Conservation (phyloP, 345 rosid species). For the Kandelia obovata region DNA sequence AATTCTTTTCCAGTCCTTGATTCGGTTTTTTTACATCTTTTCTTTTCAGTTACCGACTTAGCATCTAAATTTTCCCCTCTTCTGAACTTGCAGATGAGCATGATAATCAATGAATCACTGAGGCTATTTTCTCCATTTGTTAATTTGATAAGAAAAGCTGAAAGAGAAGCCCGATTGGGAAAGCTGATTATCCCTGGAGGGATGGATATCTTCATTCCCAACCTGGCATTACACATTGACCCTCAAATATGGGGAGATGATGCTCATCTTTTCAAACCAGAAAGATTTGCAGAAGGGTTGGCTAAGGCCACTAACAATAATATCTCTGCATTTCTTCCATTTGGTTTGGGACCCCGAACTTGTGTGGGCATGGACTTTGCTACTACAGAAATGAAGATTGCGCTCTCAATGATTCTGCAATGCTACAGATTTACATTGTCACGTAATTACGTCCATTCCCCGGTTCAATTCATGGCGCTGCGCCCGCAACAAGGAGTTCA, state of each 20-base stretch:
- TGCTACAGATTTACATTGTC: conserved; percentile 35
- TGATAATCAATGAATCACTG: conserved; percentile 40
- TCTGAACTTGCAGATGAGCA: conserved; percentile 20
- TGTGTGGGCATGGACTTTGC: conserved; percentile 45
- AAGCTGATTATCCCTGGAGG: conserved; percentile 27
- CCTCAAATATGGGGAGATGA: conserved; percentile 45
- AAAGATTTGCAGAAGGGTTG: conserved; percentile 42
- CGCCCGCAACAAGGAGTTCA: conserved; percentile 41
- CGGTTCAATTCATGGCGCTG: conserved; percentile 14
- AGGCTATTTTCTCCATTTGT: conserved; percentile 38
- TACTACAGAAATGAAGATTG: conserved; percentile 31
- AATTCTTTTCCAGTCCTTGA: too few species aligned
- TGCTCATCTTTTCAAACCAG: conserved; percentile 38
- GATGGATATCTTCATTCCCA: conserved; percentile 14
- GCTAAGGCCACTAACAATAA: conserved; percentile 44
- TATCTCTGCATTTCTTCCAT: conserved; percentile 35
- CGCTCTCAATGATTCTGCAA: conserved; percentile 50
- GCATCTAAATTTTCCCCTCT: background rate
- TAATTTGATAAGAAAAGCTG: conserved; percentile 14
- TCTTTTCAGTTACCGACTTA: background rate
- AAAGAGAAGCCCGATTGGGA: conserved; percentile 27
- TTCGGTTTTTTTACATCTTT: too few species aligned
- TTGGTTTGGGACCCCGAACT: conserved; percentile 37
- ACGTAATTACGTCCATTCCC: conserved; percentile 41
- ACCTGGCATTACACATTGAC: conserved; percentile 33